Evolutionary conservation across 106 monocot species (phyloP), one percentile per base, ranked within the genome.

Genomic region (Allium sativum): DNA sequence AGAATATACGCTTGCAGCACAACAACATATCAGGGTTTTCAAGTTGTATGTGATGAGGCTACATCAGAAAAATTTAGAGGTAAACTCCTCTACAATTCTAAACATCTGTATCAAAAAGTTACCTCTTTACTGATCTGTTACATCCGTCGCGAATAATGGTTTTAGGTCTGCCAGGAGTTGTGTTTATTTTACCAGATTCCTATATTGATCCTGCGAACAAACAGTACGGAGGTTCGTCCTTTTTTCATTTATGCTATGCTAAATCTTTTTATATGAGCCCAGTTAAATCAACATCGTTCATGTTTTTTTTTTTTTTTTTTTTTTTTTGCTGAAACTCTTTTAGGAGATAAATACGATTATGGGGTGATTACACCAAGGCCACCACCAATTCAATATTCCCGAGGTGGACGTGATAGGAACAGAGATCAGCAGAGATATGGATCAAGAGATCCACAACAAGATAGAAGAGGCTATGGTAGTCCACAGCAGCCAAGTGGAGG

Each of bases 181-280:
- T 91, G 53, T 98, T 98, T 64, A 76, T 91, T 79, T 68, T 98
- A 53, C 91, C 96, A 55, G 91, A 98, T 78, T 98, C 91, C 7
- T 91, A 98, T 59, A 82, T 98, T 48, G 91, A 98, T 72, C 96
- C 96, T 56, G 84, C 85, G 53, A 91, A 91, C 73, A 98, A 98
- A 68, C 82, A 98, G 64, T 91, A 91, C 72, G 96, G 96, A 88
- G 96, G 96, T 88, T 40, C 47, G 82, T 65, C 41, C 40, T 67
- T 43, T 11, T 13, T 20, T 53, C 40, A 6, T 7, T n/a, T 43
- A 50, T 44, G 6, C 6, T 4, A 48, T 13, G 43, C 7, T 15
- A 1, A 21, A 40, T 16, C 12, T 21, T 21, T 15, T 7, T 16
- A 8, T 12, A 22, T 65, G 48, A 15, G 6, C 52, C 18, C 42